Evolutionary conservation across 148 eudicot species (phyloP), one percentile per base, ranked within the genome.

Genomic region (Polygonum aviculare): DNA sequence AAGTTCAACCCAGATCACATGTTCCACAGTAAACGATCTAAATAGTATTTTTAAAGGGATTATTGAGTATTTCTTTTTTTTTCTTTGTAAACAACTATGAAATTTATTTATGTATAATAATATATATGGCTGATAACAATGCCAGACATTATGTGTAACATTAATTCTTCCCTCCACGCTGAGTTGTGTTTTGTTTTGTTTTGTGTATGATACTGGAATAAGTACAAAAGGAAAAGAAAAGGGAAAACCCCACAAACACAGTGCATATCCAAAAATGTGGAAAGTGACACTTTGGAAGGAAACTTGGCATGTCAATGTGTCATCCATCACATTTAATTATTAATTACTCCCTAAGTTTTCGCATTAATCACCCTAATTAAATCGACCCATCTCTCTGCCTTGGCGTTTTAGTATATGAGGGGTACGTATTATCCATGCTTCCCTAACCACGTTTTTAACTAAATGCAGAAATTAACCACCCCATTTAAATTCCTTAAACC

Each of bases 381-480:
- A 67, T 67, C 21, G 21, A 36, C 38, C 45, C 72, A 67, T 67
- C 72, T 65, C 0, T 31, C 71, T 33, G 9, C 44, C 38, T 67
- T 67, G 45, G 44, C 16, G 15, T 63, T 67, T 67, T 67, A 67
- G 72, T 67, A 45, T 63, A 16, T 36, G 21, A 31, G 72, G 5
- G 72, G 71, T 65, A 36, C 71, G 14, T 12, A 65, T 65, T 65
- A 65, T 5, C 72, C 45, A 67, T 67, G 44, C 72, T 67, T 67
- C 45, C 45, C 72, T 67, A 36, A 67, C 21, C 72, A 67, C 44
- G 72, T 33, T 35, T 67, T 67, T 67, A 67, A 36, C 72, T 67
- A 67, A 35, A 67, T 67, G 14, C 44, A 67, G 72, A 67, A 67
- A 67, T 67, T 67, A 67, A 67, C 36, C 72, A 36, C 72, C 72